Base-by-base conservation (phyloP, 163 green algal genomes). In the Prototheca cutis region DNA sequence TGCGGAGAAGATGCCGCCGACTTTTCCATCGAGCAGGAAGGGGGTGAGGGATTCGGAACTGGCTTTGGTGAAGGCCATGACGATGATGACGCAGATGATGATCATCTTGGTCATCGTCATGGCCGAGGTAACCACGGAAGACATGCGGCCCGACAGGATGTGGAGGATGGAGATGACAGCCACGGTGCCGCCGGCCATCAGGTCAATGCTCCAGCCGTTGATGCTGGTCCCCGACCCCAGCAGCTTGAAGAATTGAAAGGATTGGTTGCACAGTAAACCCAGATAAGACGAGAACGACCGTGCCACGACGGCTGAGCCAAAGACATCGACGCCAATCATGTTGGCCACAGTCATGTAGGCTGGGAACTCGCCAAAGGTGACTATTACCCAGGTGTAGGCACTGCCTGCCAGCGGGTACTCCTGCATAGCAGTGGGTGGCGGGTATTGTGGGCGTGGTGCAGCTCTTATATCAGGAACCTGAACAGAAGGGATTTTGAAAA, bases 351-450 rank as follows among this genome's bases (percentile, higher is more conserved):
- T 62, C 24, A 73, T 31, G n/a, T 48, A 72, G 5, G 70, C 70
- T 0, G 64, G 53, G 18, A 67, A 56, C 59, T 77, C 70, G 21
- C 70, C 70, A 67, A 77, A 71, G 2, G 62, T 68, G 36, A 66
- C 49, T 54, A 77, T 57, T 23, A 68, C n/a, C 33, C 70, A 77
- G 0, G 64, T 64, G 28, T 71, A 77, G 13, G 59, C 65, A 19
- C 59, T 63, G 1, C 70, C 70, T 13, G 70, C 48, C n/a, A 77
- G 60, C 0, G 70, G 70, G 48, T 71, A 77, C 40, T 72, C 70
- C 4, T 58, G 47, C 27, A 29, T 7, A 42, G 54, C 24, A 40
- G 8, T 48, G 40, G 42, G 42, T 45, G 36, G 36, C 10, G 36
- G 13, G 13, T 45, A 42, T 47, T 49, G 19, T 29, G 8, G 34